Evolutionary conservation across 352 stramenopile species (phyloP), one percentile per base, ranked within the genome.

Genomic region (Phytophthora pinifolia): DNA sequence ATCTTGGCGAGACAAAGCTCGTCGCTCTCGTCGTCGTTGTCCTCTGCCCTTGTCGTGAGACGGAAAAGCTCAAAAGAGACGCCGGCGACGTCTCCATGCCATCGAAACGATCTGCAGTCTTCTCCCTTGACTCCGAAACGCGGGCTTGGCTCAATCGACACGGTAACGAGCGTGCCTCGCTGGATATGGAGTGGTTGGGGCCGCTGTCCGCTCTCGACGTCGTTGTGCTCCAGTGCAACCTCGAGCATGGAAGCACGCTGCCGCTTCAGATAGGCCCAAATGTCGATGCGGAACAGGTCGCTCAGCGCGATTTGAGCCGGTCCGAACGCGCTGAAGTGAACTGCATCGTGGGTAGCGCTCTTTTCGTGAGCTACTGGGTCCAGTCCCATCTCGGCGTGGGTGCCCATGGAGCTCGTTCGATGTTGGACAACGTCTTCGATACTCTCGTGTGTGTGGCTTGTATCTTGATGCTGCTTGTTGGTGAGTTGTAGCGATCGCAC

Each of bases 181-280:
- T 74, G 54, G 20, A 90, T 75, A 18, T 74, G 53, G 50, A 88
- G 56, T 8, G 78, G 69, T 36, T 83, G 72, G 9, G 83, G 54
- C n/a, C 74, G 75, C 18, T 72, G 62, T 7, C 55, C 78, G 17
- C 61, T 68, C 47, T 88, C 78, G 1, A 62, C 52, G 10, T 86
- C 74, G 35, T 78, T 85, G 9, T 67, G 48, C 35, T 87, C 74
- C 0, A 83, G 51, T 8, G 81, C 78, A 3, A 59, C 69, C 41
- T 86, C 78, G 15, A 88, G 61, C 81, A 91, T 88, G 30, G 70
- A 72, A 13, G 57, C 65, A 2, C 81, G 67, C 22, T 91, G 81
- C 38, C 83, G 76, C 6, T 78, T 74, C 10, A 86, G 36, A 35
- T 88, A 91, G 4, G 72, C 78, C 81, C 81, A 91, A 32, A 91